Conservation (phyloP, 2,329 filamentous ascomycete genomes). For the Ophiostoma perfectum region DNA sequence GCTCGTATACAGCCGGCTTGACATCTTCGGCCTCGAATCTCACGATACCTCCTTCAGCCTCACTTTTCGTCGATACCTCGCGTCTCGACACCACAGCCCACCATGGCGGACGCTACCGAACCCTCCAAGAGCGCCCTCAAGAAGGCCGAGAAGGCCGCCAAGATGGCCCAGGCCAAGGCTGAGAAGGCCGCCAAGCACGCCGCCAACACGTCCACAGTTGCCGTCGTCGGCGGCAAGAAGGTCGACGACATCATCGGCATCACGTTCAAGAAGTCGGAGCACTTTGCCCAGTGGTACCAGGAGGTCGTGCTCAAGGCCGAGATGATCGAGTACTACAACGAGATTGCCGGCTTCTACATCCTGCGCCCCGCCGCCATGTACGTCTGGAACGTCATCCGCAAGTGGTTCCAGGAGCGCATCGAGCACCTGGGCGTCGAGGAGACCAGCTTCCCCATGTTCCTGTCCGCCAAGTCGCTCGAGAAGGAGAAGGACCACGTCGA, state of each 20-base stretch:
- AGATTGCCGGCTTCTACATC: constrained; percentile 96
- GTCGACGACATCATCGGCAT: constrained; percentile 74
- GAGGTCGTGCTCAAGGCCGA: constrained; percentile 95
- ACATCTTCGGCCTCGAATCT: background rate
- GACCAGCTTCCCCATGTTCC: constrained; percentile 93
- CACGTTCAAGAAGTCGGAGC: constrained; percentile 74
- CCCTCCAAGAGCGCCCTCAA: constrained; percentile 60
- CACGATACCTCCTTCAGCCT: background rate
- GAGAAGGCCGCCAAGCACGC: constrained; percentile 52
- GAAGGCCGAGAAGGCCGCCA: constrained; percentile 61
- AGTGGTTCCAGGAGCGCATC: constrained; percentile 68
- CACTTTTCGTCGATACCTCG: background rate
- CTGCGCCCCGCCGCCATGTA: constrained; percentile 62
- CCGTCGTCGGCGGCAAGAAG: constrained; percentile 55
- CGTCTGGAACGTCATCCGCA: constrained; percentile 60
- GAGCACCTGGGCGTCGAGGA: constrained; percentile 91
- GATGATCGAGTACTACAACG: constrained; percentile 90
- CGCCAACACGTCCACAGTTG: constrained; percentile 43
- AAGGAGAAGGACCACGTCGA: constrained; percentile 95
- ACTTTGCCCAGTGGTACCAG: constrained; percentile 95
- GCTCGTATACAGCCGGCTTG: background rate
- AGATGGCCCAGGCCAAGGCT: constrained; percentile 57
- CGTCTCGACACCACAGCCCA: background rate
- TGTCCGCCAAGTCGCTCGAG: constrained; percentile 81
- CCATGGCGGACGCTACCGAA: constrained; percentile 29